These are phyloP conservation scores for Penstemon barbatus DNA, from an alignment of 257 asterid species.

Conservation along the genomic window DNA sequence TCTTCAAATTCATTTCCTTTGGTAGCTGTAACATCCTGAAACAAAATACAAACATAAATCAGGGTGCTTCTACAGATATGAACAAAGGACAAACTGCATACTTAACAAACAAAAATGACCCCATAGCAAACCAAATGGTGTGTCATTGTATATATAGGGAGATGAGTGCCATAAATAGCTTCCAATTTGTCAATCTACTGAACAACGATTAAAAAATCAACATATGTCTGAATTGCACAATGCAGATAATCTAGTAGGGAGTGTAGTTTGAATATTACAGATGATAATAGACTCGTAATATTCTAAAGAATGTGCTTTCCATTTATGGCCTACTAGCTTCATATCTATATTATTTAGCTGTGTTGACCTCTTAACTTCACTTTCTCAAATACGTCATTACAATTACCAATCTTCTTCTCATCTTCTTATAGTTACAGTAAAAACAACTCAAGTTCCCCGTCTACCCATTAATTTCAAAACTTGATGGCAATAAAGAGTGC, in stretches of 20 bases:
- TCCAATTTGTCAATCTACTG: neutral
- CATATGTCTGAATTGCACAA: neutral
- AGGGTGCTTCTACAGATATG: neutral
- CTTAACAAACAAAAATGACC: neutral
- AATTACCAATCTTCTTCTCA: neutral
- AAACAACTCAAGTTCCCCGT: neutral
- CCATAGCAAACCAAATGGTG: neutral
- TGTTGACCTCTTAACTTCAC: neutral
- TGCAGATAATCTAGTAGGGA: conserved; percentile 5
- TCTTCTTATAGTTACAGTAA: neutral
- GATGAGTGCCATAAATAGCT: neutral
- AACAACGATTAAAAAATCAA: conserved; percentile 2
- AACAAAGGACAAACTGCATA: conserved; percentile 13
- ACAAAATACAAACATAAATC: conserved; percentile 16
- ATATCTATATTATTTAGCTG: neutral
- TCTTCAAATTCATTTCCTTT: conserved; percentile 89
- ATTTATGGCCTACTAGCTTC: neutral
- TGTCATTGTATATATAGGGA: neutral
- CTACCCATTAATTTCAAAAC: neutral
- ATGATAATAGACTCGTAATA: neutral
- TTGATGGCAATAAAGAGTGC: neutral
- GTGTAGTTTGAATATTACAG: conserved; percentile 2
- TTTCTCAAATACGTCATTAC: neutral
- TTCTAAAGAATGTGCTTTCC: neutral
- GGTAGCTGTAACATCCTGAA: conserved; percentile 83